Conservation (phyloP, 139 green algal genomes). For the Haematococcus lacustris region DNA sequence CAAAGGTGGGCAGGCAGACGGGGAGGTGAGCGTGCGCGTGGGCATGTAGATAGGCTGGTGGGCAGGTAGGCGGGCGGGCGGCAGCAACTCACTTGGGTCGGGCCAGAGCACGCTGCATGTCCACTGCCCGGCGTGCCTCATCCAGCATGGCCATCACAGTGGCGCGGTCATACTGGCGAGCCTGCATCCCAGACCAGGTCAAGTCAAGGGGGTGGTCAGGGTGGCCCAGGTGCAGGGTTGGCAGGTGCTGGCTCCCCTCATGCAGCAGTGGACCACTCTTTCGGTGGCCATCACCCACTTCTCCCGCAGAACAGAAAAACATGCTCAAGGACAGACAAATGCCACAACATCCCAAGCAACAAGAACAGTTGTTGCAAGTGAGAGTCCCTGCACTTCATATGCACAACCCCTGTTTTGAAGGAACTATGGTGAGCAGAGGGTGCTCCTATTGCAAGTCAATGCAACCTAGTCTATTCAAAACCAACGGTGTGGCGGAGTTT, state of each 20-base stretch:
- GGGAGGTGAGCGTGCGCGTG: background rate
- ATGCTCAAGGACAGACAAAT: background rate
- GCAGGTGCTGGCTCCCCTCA: background rate
- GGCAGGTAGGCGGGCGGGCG: background rate
- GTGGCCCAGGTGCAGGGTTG: background rate
- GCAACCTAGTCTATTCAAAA: no score
- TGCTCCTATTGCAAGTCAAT: no score
- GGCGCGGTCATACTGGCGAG: background rate
- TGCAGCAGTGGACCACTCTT: no score
- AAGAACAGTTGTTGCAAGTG: background rate
- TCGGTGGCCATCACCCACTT: no score
- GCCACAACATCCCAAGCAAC: background rate
- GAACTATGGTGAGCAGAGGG: no score
- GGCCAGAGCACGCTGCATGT: background rate
- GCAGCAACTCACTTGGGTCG: conserved; percentile 1
- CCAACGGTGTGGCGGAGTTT: no score
- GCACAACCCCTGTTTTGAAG: no score
- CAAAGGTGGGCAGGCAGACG: no score
- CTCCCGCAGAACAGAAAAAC: no score
- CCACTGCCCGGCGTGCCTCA: background rate
- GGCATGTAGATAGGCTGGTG: background rate
- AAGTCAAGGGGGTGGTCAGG: background rate
- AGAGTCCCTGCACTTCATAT: no score
- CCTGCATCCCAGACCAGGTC: background rate
- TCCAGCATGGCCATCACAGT: background rate